These are phyloP conservation scores for Ogataea hybrid DNA, from an alignment of 1,139 yeast genomes.

Conservation along the genomic window DNA sequence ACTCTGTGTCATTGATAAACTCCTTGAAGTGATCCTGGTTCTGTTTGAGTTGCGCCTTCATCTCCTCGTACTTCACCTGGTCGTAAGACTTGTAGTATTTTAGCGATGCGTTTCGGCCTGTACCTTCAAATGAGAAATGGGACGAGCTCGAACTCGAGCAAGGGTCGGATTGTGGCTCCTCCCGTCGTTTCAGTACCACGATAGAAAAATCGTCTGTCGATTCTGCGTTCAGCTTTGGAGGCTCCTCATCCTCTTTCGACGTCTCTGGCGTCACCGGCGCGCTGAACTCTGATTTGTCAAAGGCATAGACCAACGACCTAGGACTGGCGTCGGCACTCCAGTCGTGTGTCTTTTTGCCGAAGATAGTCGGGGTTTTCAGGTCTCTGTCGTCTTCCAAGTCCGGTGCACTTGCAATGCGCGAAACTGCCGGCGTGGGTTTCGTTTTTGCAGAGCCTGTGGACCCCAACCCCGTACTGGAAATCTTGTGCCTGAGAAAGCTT, in stretches of 20 bases:
- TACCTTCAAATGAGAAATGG: conserved; percentile 50
- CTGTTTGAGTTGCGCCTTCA: conserved; percentile 18
- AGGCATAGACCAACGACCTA: conserved; percentile 11
- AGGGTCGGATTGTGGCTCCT: not conserved
- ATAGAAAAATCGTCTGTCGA: conserved; percentile 24
- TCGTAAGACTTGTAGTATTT: conserved; percentile 49
- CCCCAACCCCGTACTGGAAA: conserved; percentile 17
- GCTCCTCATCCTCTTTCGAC: not conserved
- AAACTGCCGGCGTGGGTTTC: not conserved
- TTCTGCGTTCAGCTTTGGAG: conserved; percentile 6
- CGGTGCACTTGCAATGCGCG: not conserved
- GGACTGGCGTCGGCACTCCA: conserved; percentile 25
- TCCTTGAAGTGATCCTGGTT: conserved; percentile 32
- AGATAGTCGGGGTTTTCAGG: conserved; percentile 17
- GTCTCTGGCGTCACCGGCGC: conserved; percentile 1
- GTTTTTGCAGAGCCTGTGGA: conserved; percentile 1
- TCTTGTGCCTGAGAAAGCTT: conserved; percentile 27
- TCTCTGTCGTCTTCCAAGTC: not conserved
- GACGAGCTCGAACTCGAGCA: conserved; percentile 34
- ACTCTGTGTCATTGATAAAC: conserved; percentile 24
- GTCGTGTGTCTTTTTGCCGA: conserved; percentile 28
- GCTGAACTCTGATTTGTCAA: not conserved
- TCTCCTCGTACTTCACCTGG: conserved; percentile 33
- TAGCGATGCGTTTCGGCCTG: conserved; percentile 54
- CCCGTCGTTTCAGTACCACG: conserved; percentile 19